phyloP scores from a whole-genome alignment of 108 stramenopile genomes.

The Conticribra weissflogii region DNA sequence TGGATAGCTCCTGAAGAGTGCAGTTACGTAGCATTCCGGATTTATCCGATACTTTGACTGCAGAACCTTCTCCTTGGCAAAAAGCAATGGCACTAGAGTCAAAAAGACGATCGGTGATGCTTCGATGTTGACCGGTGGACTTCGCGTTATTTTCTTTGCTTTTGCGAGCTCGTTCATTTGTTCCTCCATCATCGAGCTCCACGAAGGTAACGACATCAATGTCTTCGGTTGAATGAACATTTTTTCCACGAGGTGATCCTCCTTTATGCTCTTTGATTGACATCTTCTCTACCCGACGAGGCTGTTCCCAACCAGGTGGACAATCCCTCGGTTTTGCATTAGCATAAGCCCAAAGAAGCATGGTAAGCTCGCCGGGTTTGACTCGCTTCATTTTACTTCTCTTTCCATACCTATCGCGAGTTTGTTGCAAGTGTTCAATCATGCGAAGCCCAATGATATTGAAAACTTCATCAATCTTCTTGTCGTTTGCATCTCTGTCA shows the following conservation, averaged over 20 bases:
- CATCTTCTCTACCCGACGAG: constrained; percentile 58
- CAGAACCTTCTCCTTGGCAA: constrained; percentile 47
- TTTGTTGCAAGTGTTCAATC: constrained; percentile 29
- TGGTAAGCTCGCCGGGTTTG: constrained; percentile 72
- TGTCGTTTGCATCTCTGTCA: constrained; percentile 16
- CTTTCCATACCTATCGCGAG: constrained; percentile 5
- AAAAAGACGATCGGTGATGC: constrained; percentile 47
- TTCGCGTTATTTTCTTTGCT: background rate
- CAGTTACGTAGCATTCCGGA: constrained; percentile 44
- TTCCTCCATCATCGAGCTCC: constrained; percentile 21
- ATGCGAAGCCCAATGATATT: constrained; percentile 65
- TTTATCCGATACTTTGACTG: constrained; percentile 7
- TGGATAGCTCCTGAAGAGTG: constrained; percentile 80
- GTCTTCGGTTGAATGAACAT: constrained; percentile 1
- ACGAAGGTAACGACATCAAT: constrained; percentile 57
- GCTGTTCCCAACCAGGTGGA: constrained; percentile 77
- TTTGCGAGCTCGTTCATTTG: constrained; percentile 1
- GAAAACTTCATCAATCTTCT: constrained; percentile 49
- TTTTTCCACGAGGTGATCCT: constrained; percentile 6
- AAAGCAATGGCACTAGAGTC: constrained; percentile 69
- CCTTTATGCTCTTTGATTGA: background rate
- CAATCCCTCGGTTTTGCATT: constrained; percentile 52
- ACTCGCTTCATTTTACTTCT: constrained; percentile 16
- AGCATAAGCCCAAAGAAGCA: constrained; percentile 84
- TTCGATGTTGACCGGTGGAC: constrained; percentile 11